Percentiles rank a stretch among this genome's conserved stretches.
phyloP scores from a whole-genome alignment of 1,284 basidiomycete genomes.

The Ganoderma sinense region DNA sequence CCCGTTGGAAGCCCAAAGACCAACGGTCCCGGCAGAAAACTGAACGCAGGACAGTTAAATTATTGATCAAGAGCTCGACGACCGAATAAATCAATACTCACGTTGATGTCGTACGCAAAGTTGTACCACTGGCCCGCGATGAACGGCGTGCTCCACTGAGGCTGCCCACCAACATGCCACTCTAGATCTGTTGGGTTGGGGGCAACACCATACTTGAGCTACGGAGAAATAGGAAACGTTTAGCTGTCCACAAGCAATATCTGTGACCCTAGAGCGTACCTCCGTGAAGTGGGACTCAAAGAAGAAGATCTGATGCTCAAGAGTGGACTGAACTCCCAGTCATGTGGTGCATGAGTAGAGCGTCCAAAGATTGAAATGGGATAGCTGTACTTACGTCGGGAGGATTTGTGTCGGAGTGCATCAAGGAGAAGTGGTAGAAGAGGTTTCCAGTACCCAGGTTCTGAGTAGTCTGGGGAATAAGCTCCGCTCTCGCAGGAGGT shows the following conservation, averaged over 20 bases:
- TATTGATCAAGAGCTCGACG: background rate
- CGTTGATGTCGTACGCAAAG: constrained; percentile 69
- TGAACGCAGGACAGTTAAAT: constrained; percentile 29
- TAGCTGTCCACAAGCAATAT: background rate
- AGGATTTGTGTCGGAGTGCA: constrained; percentile 54
- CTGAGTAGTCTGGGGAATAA: constrained; percentile 65
- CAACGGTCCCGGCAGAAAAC: constrained; percentile 62
- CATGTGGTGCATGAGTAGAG: constrained; percentile 1
- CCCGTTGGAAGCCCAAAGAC: constrained; percentile 65
- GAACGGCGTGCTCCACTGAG: constrained; percentile 62
- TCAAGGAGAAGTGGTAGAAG: constrained; percentile 72
- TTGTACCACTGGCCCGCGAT: constrained; percentile 67
- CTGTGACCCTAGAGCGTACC: constrained; percentile 36
- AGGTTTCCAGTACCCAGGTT: constrained; percentile 67
- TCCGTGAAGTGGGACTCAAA: constrained; percentile 75
- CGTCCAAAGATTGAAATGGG: background rate
- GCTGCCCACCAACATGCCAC: constrained; percentile 57
- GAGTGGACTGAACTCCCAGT: constrained; percentile 44
- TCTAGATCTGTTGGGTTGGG: constrained; percentile 56
- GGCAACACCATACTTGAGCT: constrained; percentile 66
- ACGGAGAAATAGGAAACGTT: background rate
- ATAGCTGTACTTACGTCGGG: constrained; percentile 51
- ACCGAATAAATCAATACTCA: constrained; percentile 36
- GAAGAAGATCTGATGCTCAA: constrained; percentile 67
- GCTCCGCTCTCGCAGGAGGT: constrained; percentile 51